Conservation (phyloP, 2,329 filamentous ascomycete species). For the Aspergillus clavatus region DNA sequence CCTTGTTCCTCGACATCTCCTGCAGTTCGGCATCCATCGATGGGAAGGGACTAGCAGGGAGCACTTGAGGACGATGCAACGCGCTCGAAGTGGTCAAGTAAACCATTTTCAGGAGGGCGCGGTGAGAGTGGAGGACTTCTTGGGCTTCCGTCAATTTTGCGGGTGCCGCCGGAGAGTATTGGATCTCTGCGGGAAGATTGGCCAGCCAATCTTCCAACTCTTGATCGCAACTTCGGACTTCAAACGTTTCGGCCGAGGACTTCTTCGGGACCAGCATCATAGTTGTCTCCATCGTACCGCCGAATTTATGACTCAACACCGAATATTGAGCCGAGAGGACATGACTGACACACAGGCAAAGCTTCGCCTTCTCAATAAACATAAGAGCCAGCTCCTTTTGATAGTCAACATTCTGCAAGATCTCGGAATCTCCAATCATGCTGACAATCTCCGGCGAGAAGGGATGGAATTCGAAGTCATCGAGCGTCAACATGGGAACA, state of each 20-base stretch:
- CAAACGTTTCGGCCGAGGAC: conserved; percentile 71
- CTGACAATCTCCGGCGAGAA: conserved; percentile 64
- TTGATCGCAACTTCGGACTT: conserved; percentile 72
- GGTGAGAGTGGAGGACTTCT: conserved; percentile 60
- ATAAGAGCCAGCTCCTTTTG: conserved; percentile 76
- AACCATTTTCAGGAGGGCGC: conserved; percentile 86
- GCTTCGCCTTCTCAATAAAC: conserved; percentile 87
- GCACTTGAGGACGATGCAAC: conserved; percentile 83
- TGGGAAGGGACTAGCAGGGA: conserved; percentile 63
- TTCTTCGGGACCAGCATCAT: conserved; percentile 94
- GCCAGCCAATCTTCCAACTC: conserved; percentile 74
- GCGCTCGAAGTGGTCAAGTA: conserved; percentile 90
- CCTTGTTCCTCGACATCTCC: conserved; percentile 74
- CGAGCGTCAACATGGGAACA: conserved; percentile 79
- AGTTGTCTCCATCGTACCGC: conserved; percentile 65
- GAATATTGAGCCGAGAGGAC: conserved; percentile 91
- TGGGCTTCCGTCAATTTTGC: conserved; percentile 48
- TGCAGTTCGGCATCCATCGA: conserved; percentile 63
- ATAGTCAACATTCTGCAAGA: conserved; percentile 65
- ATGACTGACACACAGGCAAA: conserved; percentile 83
- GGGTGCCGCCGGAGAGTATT: conserved; percentile 62
- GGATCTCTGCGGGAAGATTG: conserved; percentile 65
- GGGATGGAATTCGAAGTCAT: conserved; percentile 74
- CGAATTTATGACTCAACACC: conserved; percentile 75
- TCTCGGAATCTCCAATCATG: conserved; percentile 64